Evolutionary conservation across 352 stramenopile species (phyloP), one percentile per base, ranked within the genome.

Genomic region (Phytophthora podocarpi): DNA sequence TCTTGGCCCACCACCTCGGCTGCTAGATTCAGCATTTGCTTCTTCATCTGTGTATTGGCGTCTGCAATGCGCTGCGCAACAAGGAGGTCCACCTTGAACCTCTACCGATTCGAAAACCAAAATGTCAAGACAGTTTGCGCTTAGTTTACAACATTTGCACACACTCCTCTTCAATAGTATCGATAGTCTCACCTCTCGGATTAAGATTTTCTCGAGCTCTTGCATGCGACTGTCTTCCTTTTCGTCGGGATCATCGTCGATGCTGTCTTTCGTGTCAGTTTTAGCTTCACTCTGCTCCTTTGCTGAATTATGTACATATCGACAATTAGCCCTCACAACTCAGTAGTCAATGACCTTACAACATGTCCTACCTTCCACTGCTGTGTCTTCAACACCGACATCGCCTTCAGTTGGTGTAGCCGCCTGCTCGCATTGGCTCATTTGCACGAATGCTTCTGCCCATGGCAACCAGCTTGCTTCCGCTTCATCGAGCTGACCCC

Each of bases 71-170:
- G 76, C 39, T 93, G 84, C 0, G 84, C 80, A 8, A 93, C 79
- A 8, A 93, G 61, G 6, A 93, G 39, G 54, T 93, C 84, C 11
- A 93, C 84, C 51, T 91, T 91, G 12, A 91, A 72, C 5, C 82
- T 69, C 84, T 93, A 13, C 8, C 2, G 20, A 43, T 31, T 57
- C 4, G 2, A 49, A 37, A 42, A 16, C 13, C n/a, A n/a, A n/a
- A n/a, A n/a, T n/a, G n/a, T n/a, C n/a, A n/a, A n/a, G n/a, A n/a
- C n/a, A n/a, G n/a, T n/a, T n/a, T n/a, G n/a, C n/a, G n/a, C n/a
- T n/a, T n/a, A n/a, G n/a, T n/a, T n/a, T n/a, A n/a, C n/a, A n/a
- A n/a, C n/a, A n/a, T n/a, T n/a, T n/a, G n/a, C n/a, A n/a, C n/a
- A n/a, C n/a, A n/a, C n/a, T n/a, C n/a, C n/a, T n/a, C n/a, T n/a